These are phyloP conservation scores for Plasmodium gallinaceum DNA, from an alignment of 169 alveolate species.

Conservation along the genomic window DNA sequence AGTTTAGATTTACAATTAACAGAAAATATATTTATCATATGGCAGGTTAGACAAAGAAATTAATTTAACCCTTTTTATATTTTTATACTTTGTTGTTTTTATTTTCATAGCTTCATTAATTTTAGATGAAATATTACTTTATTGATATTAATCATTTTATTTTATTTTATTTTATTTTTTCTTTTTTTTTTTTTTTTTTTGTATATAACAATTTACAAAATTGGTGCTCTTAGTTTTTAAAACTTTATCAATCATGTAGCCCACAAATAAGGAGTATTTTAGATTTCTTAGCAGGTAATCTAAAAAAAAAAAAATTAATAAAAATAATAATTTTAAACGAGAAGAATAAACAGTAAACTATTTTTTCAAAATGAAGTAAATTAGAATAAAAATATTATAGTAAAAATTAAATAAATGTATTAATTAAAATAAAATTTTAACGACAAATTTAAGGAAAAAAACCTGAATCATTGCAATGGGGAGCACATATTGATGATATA, in stretches of 20 bases:
- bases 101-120: too few species aligned
- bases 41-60: slow-evolving; percentile 59
- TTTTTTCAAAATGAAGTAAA: not conserved
- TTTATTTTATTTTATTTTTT: not conserved
- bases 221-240: slow-evolving; percentile 50
- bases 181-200: not conserved
- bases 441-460: slow-evolving; percentile 29
- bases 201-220: not conserved
- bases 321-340: not conserved
- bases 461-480: slow-evolving; percentile 67
- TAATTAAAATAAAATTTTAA: not conserved
- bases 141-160: too few species aligned
- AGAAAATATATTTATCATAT: slow-evolving; percentile 72
- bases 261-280: slow-evolving; percentile 67
- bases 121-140: too few species aligned
- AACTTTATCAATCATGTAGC: slow-evolving; percentile 59
- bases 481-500: slow-evolving; percentile 63
- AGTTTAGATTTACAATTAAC: slow-evolving; percentile 54
- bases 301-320: slow-evolving; percentile 17
- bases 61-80: not conserved
- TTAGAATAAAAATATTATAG: slow-evolving; percentile 12
- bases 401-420: too few species aligned
- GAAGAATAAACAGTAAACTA: not conserved
- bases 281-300: slow-evolving; percentile 66
- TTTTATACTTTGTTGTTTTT: not conserved